Percentiles rank a stretch among this genome's conserved stretches.
phyloP scores from a whole-genome alignment of 106 monocot genomes.

The Dactylorhiza incarnata region DNA sequence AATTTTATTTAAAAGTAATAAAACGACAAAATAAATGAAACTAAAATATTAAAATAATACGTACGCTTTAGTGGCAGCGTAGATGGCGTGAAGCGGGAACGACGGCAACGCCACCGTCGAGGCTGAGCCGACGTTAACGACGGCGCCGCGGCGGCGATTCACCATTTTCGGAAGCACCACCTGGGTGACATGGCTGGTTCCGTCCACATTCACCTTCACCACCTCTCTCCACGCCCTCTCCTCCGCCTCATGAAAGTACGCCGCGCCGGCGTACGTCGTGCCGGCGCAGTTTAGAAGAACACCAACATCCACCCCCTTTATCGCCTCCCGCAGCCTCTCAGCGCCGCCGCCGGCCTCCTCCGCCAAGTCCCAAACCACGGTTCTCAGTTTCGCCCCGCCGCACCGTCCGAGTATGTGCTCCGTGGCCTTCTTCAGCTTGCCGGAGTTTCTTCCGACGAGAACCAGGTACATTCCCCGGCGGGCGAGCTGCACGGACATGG shows the following conservation, averaged over 20 bases:
- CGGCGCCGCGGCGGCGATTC: slow-evolving; percentile 39
- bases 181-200: slow-evolving; percentile 38
- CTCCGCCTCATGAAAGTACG: slow-evolving; percentile 66
- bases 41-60: slow-evolving; percentile 1
- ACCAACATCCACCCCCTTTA: slow-evolving; percentile 62
- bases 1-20: no score
- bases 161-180: slow-evolving; percentile 63
- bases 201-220: slow-evolving; percentile 71
- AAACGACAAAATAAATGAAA: no score
- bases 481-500: slow-evolving; percentile 57
- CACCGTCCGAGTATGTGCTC: slow-evolving; percentile 15
- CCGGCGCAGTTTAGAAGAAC: slow-evolving; percentile 78
- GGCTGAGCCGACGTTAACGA: slow-evolving; percentile 74
- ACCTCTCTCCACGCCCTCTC: slow-evolving; percentile 46
- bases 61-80: slow-evolving; percentile 86
- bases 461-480: slow-evolving; percentile 42
- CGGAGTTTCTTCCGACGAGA: slow-evolving; percentile 55
- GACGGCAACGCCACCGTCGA: slow-evolving; percentile 58
- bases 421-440: slow-evolving; percentile 34
- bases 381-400: slow-evolving; percentile 15
- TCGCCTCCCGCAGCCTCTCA: slow-evolving; percentile 15
- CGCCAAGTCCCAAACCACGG: slow-evolving; percentile 43
- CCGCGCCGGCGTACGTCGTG: slow-evolving; percentile 38
- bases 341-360: slow-evolving; percentile 19
- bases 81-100: slow-evolving; percentile 63